Evolutionary conservation across 129 eudicot genomes (phyloP).

Genomic region (Lactuca saligna): DNA sequence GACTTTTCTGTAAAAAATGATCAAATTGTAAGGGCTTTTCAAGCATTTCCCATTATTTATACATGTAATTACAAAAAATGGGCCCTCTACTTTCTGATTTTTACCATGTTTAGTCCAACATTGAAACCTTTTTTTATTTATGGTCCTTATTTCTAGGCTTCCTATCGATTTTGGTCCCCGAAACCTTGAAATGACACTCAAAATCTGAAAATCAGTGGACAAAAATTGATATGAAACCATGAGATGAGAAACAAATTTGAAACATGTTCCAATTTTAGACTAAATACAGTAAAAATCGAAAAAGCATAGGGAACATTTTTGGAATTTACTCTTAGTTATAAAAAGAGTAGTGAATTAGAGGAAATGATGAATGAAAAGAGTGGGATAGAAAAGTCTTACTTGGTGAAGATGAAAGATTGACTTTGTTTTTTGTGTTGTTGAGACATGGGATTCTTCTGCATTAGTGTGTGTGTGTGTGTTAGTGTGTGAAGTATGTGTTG

Average conservation of each 20-base stretch:
- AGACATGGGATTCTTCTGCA: conserved; percentile 16
- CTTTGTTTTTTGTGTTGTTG: conserved; percentile 5
- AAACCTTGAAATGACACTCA: background rate
- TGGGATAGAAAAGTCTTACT: conserved; percentile 23
- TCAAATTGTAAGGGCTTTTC: background rate
- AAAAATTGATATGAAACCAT: background rate
- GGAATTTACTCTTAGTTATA: background rate
- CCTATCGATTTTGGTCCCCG: background rate
- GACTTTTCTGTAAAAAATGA: too few relatives aligned
- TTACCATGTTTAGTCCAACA: background rate
- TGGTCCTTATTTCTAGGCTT: background rate
- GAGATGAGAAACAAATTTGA: too few relatives aligned
- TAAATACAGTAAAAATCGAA: background rate
- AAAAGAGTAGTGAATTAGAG: background rate
- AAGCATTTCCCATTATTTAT: background rate
- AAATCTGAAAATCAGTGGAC: too few relatives aligned
- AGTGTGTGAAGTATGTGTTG: background rate
- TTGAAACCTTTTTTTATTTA: background rate
- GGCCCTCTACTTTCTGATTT: background rate
- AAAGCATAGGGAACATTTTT: background rate
- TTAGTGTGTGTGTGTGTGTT: background rate
- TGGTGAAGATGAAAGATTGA: conserved; percentile 21
- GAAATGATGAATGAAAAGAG: conserved; percentile 13
- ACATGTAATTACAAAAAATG: too few relatives aligned
- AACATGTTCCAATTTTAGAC: too few relatives aligned